Base-by-base conservation (phyloP, 176 grass and related monocot species). In the Lolium rigidum region DNA sequence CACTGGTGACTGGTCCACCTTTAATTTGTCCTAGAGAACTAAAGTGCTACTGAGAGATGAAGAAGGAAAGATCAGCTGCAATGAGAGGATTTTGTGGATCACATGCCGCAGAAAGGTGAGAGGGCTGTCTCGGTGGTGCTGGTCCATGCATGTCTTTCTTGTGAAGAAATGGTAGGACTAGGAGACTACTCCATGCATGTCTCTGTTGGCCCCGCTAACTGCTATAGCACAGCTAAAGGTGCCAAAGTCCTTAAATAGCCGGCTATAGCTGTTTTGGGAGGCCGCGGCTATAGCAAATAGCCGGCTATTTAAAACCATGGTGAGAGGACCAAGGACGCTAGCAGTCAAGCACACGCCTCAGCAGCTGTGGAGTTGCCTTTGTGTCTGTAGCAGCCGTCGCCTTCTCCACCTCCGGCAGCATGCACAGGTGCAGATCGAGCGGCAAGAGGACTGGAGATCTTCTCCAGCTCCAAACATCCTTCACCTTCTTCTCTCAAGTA, bases 91-190 rank as follows among this genome's bases (percentile, higher is more conserved):
- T 59, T 76, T 90, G 80, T 80, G 85, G 15, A 51, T 31, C 16
- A 60, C 80, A 80, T 70, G 81, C 28, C 43, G 48, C 60, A 69
- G 76, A 80, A 76, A 91, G 81, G 60, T 21, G 71, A 55, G 83
- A 76, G 47, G 22, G 2, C 55, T 49, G 52, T 76, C 49, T 26
- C 20, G 47, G 38, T 59, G 51, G 65, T 39, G 62, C 12, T 77
- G 81, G 81, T 81, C 81, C 85, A 62, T 77, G 70, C 81, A 62
- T 85, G 81, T 9, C 85, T 85, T 88, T 77, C 63, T 1, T 81
- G 76, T 88, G 89, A 91, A 88, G 81, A 88, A 87, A 76, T 10
- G 55, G 74, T 6, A 88, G 81, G 28, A 35, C 54, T 25, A 13
- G 10, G 60, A 9, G 16, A 56, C 61, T 78, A n/a, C n/a, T 81